These are phyloP conservation scores for Plasmodium inui DNA, from an alignment of 169 alveolate species.

Conservation along the genomic window DNA sequence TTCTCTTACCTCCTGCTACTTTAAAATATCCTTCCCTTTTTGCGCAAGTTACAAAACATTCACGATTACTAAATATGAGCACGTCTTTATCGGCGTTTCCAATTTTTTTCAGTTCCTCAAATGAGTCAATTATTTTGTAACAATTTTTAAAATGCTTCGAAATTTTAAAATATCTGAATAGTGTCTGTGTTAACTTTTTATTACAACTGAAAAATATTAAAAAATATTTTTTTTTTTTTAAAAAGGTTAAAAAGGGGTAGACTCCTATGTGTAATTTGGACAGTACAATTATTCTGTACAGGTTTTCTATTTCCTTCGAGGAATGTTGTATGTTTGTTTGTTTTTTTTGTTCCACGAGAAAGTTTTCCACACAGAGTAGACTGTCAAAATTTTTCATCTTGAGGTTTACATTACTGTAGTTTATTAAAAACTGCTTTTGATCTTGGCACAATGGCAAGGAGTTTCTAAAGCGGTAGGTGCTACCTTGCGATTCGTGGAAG, in stretches of 20 bases:
- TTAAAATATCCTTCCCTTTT: conserved; percentile 35
- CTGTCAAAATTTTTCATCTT: conserved; percentile 10
- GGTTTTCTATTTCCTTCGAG: conserved; percentile 21
- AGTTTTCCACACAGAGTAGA: neutral
- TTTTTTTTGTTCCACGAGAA: conserved; percentile 4
- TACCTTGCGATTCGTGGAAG: conserved; percentile 12
- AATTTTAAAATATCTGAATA: conserved; percentile 56
- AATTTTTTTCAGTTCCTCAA: conserved; percentile 13
- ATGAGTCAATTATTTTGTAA: conserved; percentile 27
- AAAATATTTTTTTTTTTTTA: conserved; percentile 62
- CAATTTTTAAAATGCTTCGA: conserved; percentile 11
- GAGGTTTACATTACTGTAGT: conserved; percentile 25
- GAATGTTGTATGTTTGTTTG: neutral
- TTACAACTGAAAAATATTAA: conserved; percentile 62
- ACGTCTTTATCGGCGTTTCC: neutral
- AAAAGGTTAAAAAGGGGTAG: conserved; percentile 21
- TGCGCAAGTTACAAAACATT: conserved; percentile 25
- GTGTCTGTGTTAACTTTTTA: conserved; percentile 42
- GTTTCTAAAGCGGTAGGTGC: conserved; percentile 11
- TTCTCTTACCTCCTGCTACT: conserved; percentile 26
- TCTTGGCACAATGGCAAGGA: neutral
- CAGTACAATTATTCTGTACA: conserved; percentile 50
- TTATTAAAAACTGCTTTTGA: conserved; percentile 28
- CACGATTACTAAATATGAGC: conserved; percentile 52
- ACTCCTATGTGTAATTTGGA: conserved; percentile 73